Conservation (phyloP, 371 early-diverging fungal genomes). For the Sporodiniella umbellata region DNA sequence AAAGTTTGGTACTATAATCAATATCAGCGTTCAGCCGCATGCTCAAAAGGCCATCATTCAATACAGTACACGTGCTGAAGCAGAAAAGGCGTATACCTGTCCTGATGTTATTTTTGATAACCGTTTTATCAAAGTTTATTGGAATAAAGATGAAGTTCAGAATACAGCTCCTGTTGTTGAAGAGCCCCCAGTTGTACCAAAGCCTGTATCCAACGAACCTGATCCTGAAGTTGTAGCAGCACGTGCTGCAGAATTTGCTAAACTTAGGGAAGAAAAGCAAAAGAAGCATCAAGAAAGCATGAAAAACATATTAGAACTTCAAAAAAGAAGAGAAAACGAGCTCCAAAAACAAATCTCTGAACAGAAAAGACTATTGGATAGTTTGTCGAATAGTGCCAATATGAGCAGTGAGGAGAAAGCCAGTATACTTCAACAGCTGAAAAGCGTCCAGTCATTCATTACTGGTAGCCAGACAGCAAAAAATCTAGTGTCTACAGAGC, state of each 20-base stretch:
- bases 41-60: conserved; percentile 62
- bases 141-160: conserved; percentile 48
- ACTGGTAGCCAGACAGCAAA: conserved; percentile 15
- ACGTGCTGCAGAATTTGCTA: conserved; percentile 41
- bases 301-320: conserved; percentile 53
- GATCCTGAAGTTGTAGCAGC: conserved; percentile 46
- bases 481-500: conserved; percentile 8
- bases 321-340: conserved; percentile 56
- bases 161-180: background rate
- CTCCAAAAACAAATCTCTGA: conserved; percentile 60
- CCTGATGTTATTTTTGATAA: conserved; percentile 87
- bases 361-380: conserved; percentile 58
- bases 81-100: conserved; percentile 67
- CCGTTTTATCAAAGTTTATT: conserved; percentile 86
- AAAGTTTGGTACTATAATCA: conserved; percentile 69
- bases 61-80: conserved; percentile 62
- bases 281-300: conserved; percentile 52
- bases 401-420: conserved; percentile 51
- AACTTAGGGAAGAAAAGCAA: conserved; percentile 33
- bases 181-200: conserved; percentile 2
- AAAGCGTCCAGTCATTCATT: conserved; percentile 32
- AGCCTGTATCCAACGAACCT: conserved; percentile 25
- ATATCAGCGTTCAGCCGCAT: conserved; percentile 61
- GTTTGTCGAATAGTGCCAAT: conserved; percentile 46
- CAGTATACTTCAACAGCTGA: conserved; percentile 45